Percentiles rank a stretch among this genome's conserved stretches.
Evolutionary conservation across 192 early-diverging fungal genomes (phyloP).

Genomic region (Entomortierella chlamydospora): DNA sequence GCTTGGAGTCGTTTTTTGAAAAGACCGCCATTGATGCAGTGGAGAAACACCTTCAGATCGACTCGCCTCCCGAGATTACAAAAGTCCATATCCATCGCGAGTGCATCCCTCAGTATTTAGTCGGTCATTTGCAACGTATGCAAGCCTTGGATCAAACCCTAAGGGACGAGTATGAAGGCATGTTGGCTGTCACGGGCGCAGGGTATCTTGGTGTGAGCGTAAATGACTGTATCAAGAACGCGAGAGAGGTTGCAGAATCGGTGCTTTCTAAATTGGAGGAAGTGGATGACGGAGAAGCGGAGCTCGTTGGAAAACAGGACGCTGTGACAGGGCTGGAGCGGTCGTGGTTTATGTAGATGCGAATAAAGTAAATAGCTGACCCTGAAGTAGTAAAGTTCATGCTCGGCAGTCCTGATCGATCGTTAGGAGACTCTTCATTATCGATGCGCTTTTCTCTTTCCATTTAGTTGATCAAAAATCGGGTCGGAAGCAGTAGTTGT

Average conservation of each 20-base stretch:
- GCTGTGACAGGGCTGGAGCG: slow-evolving; percentile 44
- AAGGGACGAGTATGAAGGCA: slow-evolving; percentile 57
- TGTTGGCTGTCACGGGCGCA: slow-evolving; percentile 80
- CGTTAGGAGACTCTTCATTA: too few species aligned
- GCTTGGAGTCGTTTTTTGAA: slow-evolving; percentile 21
- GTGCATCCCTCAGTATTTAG: slow-evolving; percentile 92
- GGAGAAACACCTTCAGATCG: slow-evolving; percentile 69
- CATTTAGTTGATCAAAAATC: too few species aligned
- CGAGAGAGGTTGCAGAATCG: slow-evolving; percentile 69
- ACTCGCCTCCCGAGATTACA: slow-evolving; percentile 55
- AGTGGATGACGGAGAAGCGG: slow-evolving; percentile 26
- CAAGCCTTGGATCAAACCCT: slow-evolving; percentile 70
- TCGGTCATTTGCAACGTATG: slow-evolving; percentile 82
- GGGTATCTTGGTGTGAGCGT: slow-evolving; percentile 88
- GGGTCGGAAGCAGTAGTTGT: too few species aligned
- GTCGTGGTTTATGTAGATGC: slow-evolving; percentile 45
- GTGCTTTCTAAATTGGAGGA: slow-evolving; percentile 56
- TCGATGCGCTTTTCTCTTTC: too few species aligned
- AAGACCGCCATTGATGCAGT: slow-evolving; percentile 69
- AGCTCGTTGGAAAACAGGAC: slow-evolving; percentile 38
- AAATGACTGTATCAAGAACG: slow-evolving; percentile 82
- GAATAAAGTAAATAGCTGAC: too few species aligned
- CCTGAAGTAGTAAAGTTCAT: too few species aligned
- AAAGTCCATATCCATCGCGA: slow-evolving; percentile 69
- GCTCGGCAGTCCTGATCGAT: too few species aligned